Base-by-base conservation (phyloP, 2,329 filamentous ascomycete species). In the Grosmannia penicillata region DNA sequence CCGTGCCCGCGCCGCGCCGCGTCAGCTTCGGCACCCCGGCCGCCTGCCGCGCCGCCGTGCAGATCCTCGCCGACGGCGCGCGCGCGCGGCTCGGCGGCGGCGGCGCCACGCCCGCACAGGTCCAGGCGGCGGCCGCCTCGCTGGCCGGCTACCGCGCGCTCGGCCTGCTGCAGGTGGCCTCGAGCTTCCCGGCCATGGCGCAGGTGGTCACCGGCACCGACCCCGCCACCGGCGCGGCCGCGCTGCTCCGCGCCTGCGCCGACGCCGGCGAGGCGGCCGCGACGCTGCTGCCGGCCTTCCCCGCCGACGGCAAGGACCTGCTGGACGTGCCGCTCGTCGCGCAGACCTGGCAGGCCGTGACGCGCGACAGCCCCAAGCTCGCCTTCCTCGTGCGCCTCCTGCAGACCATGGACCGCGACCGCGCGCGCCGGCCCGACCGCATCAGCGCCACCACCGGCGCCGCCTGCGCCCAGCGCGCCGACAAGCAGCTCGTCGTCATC, bases 241-340 rank as follows among this genome's bases (percentile, higher is more conserved):
- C 4, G 14, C 11, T 26, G 33, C 17, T 35, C n/a, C 24, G 17
- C 2, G 15, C 23, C 6, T 35, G 33, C 21, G n/a, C 8, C 3
- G 33, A 35, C 17, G 23, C 24, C 9, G 17, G 13, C 8, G 15
- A n/a, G 5, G 37, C 19, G 4, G 37, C 34, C 8, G 28, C 34
- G 9, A 10, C 13, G 37, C 61, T 82, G 4, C 35, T 41, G 3
- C 23, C 11, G 19, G 23, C n/a, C 17, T 7, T 19, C 14, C n/a
- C 15, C 6, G 6, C 15, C 8, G 30, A 21, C 23, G n/a, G 15
- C 18, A 19, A 11, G 8, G 28, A 36, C 15, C 22, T 37, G 13
- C 17, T 17, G 5, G 10, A 7, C 8, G 29, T 44, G 17, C 23
- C 32, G 9, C 27, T 36, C 21, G 36, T 44, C 18, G 23, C 26